Conservation (phyloP, 805 yeast species). For the Candida orba region DNA sequence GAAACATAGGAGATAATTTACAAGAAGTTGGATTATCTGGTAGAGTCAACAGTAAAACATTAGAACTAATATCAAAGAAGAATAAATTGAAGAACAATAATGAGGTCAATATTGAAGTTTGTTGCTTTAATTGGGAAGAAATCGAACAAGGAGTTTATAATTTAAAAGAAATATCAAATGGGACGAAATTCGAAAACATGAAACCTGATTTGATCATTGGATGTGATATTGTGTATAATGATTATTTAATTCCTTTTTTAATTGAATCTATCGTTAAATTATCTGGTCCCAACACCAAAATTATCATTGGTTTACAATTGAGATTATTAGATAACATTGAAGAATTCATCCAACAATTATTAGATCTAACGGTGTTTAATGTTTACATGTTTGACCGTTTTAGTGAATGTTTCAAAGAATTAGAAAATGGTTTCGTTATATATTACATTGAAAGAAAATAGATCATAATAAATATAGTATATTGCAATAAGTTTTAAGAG, state of each 20-base stretch:
- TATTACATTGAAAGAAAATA: slow-evolving; percentile 26
- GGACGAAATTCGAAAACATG: neutral
- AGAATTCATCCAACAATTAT: slow-evolving; percentile 31
- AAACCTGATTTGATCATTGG: slow-evolving; percentile 46
- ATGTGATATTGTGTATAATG: slow-evolving; percentile 62
- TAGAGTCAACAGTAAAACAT: neutral
- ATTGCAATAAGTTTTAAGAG: too few species aligned
- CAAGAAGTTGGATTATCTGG: slow-evolving; percentile 13
- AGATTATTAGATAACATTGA: slow-evolving; percentile 46
- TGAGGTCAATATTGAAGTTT: slow-evolving; percentile 30
- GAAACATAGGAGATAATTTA: slow-evolving; percentile 38
- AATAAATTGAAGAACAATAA: neutral
- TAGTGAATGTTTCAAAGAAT: slow-evolving; percentile 23
- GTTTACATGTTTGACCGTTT: slow-evolving; percentile 28
- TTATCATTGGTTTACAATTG: slow-evolving; percentile 44
- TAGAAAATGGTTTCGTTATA: slow-evolving; percentile 35
- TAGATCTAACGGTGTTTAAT: slow-evolving; percentile 25
- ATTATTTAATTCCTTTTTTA: slow-evolving; percentile 44
- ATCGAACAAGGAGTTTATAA: slow-evolving; percentile 28
- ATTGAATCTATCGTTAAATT: slow-evolving; percentile 34
- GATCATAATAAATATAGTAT: too few species aligned
- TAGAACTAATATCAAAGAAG: neutral
- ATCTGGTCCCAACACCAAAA: slow-evolving; percentile 28
- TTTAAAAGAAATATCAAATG: slow-evolving; percentile 10
- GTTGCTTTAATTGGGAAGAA: slow-evolving; percentile 59